Conservation (phyloP, 2,329 filamentous ascomycete species). For the Colletotrichum sp. region DNA sequence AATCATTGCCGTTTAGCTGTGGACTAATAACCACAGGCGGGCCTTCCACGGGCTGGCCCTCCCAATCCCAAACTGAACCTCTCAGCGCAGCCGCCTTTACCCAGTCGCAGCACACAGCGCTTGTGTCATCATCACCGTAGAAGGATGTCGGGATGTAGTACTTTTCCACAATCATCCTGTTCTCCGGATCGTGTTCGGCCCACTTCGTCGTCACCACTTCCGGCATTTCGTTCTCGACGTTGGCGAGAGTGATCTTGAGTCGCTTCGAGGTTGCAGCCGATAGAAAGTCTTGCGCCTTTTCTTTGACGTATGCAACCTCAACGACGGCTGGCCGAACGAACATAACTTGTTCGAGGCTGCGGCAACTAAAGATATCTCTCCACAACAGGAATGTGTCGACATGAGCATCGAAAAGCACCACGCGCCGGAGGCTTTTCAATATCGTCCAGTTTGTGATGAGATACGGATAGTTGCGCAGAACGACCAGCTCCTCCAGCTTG, state of each 20-base stretch:
- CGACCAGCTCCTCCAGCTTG: constrained; percentile 52
- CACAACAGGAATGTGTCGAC: constrained; percentile 42
- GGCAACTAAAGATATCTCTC: constrained; percentile 40
- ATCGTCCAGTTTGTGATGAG: neutral
- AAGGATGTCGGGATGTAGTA: constrained; percentile 44
- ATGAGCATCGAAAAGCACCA: constrained; percentile 48
- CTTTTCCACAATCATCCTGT: constrained; percentile 40
- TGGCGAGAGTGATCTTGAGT: constrained; percentile 24
- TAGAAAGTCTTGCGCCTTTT: constrained; percentile 38
- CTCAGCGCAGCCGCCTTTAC: constrained; percentile 43
- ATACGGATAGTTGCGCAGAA: constrained; percentile 48
- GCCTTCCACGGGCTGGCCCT: constrained; percentile 18
- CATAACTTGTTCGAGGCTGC: constrained; percentile 45
- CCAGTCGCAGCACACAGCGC: constrained; percentile 43
- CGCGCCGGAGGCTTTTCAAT: constrained; percentile 33
- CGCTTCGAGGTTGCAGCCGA: constrained; percentile 29
- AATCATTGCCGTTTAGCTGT: neutral
- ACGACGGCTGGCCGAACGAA: constrained; percentile 43
- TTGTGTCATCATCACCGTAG: constrained; percentile 40
- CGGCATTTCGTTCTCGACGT: constrained; percentile 20
- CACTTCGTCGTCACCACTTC: constrained; percentile 32
- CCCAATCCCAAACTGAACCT: constrained; percentile 44
- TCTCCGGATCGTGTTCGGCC: constrained; percentile 39
- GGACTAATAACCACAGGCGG: neutral
- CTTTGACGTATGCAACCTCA: constrained; percentile 40